A percentile compares a stretch with the other conserved stretches of the same genome.
Evolutionary conservation across 129 eudicot species (phyloP).

Genomic region (Tanacetum coccineum): DNA sequence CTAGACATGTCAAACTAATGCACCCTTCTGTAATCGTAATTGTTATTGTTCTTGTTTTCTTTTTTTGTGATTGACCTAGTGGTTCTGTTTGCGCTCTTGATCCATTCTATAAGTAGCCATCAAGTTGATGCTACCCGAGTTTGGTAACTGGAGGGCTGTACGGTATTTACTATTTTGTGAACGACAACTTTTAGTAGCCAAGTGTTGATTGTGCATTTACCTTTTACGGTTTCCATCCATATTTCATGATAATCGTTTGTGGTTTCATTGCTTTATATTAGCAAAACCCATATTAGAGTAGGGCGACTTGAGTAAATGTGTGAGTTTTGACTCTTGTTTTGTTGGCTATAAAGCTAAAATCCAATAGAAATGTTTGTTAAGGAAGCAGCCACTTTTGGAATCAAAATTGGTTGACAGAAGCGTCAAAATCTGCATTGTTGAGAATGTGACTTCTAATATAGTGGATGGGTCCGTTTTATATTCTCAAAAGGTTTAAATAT

Average conservation of each 20-base stretch:
- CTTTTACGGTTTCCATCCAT: no score
- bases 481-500: no score
- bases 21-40: neutral
- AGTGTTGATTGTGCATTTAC: no score
- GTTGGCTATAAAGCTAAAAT: neutral
- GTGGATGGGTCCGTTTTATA: no score
- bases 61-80: neutral
- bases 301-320: neutral
- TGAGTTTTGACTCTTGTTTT: neutral
- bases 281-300: no score
- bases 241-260: no score
- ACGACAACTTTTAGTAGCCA: no score
- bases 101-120: no score
- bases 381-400: constrained; percentile 9
- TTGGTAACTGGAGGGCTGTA: no score
- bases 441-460: neutral
- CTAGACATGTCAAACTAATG: constrained; percentile 9
- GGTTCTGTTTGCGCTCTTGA: neutral
- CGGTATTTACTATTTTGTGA: no score
- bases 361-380: neutral
- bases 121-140: no score
- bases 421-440: constrained; percentile 19
- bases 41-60: neutral
- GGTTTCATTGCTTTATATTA: no score
- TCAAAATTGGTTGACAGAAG: constrained; percentile 18